These are phyloP conservation scores for Fusarium austroafricanum DNA, from an alignment of 2,329 filamentous ascomycete species.

Conservation along the genomic window DNA sequence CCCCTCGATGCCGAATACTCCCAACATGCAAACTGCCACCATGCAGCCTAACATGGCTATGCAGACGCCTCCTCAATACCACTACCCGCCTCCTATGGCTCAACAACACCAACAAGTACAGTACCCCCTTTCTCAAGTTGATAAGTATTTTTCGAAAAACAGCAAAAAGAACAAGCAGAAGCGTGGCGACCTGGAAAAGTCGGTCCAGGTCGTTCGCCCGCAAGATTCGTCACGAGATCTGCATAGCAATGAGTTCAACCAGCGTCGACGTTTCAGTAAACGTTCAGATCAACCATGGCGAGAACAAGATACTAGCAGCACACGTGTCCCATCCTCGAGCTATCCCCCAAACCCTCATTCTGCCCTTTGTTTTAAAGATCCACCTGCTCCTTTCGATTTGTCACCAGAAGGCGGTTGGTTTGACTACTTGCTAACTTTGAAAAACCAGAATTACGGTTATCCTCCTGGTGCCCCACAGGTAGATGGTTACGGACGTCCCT, in stretches of 20 bases:
- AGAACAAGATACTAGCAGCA: constrained; percentile 41
- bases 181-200: constrained; percentile 59
- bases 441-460: constrained; percentile 73
- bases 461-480: constrained; percentile 54
- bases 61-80: constrained; percentile 71
- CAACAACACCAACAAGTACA: constrained; percentile 72
- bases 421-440: constrained; percentile 78
- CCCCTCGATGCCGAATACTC: constrained; percentile 74
- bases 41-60: constrained; percentile 71
- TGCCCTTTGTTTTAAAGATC: constrained; percentile 15
- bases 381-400: constrained; percentile 63
- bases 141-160: constrained; percentile 54
- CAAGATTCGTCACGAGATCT: constrained; percentile 53
- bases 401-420: constrained; percentile 77
- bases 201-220: constrained; percentile 54
- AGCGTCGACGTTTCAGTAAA: constrained; percentile 59
- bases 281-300: constrained; percentile 55
- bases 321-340: constrained; percentile 38
- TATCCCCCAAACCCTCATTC: constrained; percentile 25
- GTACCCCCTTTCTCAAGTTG: constrained; percentile 55
- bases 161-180: constrained; percentile 60
- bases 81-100: constrained; percentile 68
- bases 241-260: constrained; percentile 50
- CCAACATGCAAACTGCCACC: constrained; percentile 72
- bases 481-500: constrained; percentile 54